These are phyloP conservation scores for Microbotryomycetes sp. DNA, from an alignment of 1,284 basidiomycete species.

Conservation along the genomic window DNA sequence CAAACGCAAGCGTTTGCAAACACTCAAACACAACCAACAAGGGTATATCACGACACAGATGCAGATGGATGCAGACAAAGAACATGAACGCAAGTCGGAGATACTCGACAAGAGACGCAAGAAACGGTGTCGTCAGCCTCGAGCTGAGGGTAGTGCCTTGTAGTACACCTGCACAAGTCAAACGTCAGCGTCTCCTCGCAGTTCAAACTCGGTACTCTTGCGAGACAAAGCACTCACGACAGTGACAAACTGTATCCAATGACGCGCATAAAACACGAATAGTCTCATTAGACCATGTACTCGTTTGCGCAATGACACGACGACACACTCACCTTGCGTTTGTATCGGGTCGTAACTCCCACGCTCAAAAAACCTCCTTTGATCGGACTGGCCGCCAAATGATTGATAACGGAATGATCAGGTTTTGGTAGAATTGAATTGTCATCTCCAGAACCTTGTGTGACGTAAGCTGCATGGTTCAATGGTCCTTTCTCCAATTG, in stretches of 20 bases:
- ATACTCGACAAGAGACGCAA: no score
- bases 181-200: no score
- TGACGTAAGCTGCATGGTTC: slow-evolving; percentile 50
- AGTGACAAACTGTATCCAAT: slow-evolving; percentile 24
- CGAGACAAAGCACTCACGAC: slow-evolving; percentile 15
- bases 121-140: no score
- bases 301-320: background rate
- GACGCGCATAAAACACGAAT: background rate
- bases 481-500: slow-evolving; percentile 92
- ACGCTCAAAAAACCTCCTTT: slow-evolving; percentile 89
- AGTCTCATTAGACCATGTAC: background rate
- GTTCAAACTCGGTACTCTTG: no score
- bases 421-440: slow-evolving; percentile 88
- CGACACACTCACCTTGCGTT: slow-evolving; percentile 65
- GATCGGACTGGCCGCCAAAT: slow-evolving; percentile 92
- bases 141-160: slow-evolving; percentile 24
- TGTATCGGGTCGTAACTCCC: slow-evolving; percentile 85
- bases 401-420: slow-evolving; percentile 89
- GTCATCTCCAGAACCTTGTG: slow-evolving; percentile 61
- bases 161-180: slow-evolving; percentile 24
- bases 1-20: no score
- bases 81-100: no score
- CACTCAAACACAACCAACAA: no score
- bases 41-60: no score
- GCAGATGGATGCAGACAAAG: no score